Evolutionary conservation across 2,329 filamentous ascomycete species (phyloP).

Genomic region (Pezicula rhizophila): DNA sequence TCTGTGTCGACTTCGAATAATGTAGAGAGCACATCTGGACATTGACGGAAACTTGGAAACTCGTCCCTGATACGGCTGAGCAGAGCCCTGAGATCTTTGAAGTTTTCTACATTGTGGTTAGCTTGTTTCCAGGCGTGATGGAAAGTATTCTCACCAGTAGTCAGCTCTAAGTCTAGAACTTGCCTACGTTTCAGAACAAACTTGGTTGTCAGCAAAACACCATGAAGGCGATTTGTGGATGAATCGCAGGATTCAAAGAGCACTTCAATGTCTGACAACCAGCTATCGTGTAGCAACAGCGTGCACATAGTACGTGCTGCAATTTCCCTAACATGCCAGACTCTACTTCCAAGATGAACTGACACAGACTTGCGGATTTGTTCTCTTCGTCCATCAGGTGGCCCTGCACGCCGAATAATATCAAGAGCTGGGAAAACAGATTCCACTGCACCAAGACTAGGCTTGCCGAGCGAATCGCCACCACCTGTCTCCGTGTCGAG

Average conservation of each 20-base stretch:
- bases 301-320: slow-evolving; percentile 67
- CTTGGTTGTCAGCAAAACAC: slow-evolving; percentile 48
- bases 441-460: slow-evolving; percentile 47
- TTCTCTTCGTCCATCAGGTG: slow-evolving; percentile 50
- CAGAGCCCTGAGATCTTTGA: background rate
- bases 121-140: background rate
- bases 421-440: slow-evolving; percentile 80
- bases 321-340: slow-evolving; percentile 80
- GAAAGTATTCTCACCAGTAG: slow-evolving; percentile 32
- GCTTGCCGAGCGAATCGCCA: slow-evolving; percentile 1
- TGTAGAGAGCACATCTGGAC: background rate
- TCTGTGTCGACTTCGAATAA: too few relatives aligned
- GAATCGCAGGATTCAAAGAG: slow-evolving; percentile 20
- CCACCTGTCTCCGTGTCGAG: slow-evolving; percentile 34
- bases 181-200: slow-evolving; percentile 49
- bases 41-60: too few relatives aligned
- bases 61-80: too few relatives aligned
- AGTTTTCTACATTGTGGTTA: slow-evolving; percentile 24
- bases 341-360: slow-evolving; percentile 58
- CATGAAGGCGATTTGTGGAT: slow-evolving; percentile 51
- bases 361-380: slow-evolving; percentile 53
- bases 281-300: slow-evolving; percentile 47
- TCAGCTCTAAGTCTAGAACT: slow-evolving; percentile 35
- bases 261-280: slow-evolving; percentile 36
- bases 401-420: slow-evolving; percentile 66